These are phyloP conservation scores for Dendrostoma leiphaemia DNA, from an alignment of 2,329 filamentous ascomycete genomes.

Conservation along the genomic window DNA sequence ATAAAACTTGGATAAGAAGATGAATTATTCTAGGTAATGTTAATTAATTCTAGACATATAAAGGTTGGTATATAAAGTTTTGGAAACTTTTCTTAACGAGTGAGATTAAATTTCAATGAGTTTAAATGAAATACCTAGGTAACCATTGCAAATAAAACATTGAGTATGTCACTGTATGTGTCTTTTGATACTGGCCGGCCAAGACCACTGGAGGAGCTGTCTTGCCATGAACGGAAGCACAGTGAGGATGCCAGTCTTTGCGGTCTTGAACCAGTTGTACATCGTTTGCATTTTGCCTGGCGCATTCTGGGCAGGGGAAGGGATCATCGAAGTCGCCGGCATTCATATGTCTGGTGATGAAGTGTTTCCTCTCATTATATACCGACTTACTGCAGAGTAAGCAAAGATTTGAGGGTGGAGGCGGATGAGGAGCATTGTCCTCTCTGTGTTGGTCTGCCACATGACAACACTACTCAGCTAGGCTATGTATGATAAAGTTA, in stretches of 20 bases:
- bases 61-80: too few species aligned
- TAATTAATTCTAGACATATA: too few species aligned
- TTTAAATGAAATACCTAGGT: too few species aligned
- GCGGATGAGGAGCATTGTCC: neutral
- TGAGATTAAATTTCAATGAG: too few species aligned
- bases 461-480: neutral
- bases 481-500: neutral
- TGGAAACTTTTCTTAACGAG: too few species aligned
- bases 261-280: neutral
- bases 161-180: neutral
- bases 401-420: neutral
- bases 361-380: neutral
- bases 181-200: neutral
- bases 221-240: neutral
- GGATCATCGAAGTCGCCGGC: neutral
- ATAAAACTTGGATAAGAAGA: too few species aligned
- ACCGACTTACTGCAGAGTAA: neutral
- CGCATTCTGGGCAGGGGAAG: neutral
- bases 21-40: too few species aligned
- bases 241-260: neutral
- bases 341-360: neutral
- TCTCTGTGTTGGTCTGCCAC: neutral
- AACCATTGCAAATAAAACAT: neutral
- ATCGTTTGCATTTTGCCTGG: neutral
- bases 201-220: neutral